Conservation (phyloP, 176 grass and related monocot genomes). For the Triticum dicoccoides region DNA sequence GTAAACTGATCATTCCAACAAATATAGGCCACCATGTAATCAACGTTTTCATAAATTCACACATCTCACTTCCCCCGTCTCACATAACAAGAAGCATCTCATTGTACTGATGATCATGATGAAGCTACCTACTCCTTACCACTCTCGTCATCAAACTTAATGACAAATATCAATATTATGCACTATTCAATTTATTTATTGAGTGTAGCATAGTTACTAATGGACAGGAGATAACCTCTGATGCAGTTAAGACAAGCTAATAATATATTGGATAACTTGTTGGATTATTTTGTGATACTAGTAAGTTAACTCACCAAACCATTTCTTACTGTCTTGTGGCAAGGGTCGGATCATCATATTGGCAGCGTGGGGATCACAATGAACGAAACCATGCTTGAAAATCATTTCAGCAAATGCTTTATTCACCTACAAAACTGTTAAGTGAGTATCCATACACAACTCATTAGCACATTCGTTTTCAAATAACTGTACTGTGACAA, state of each 20-base stretch:
- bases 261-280: neutral
- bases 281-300: neutral
- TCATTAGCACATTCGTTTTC: neutral
- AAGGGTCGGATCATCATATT: constrained; percentile 96
- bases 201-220: neutral
- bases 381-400: constrained; percentile 99
- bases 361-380: constrained; percentile 97
- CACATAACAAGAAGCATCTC: constrained; percentile 1
- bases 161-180: neutral
- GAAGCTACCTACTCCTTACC: neutral
- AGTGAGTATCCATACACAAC: constrained; percentile 7
- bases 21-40: neutral
- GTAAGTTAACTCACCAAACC: constrained; percentile 50
- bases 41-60: neutral
- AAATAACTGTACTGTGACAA: neutral
- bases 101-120: neutral
- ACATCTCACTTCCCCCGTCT: neutral
- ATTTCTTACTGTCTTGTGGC: constrained; percentile 46
- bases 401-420: constrained; percentile 94
- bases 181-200: neutral
- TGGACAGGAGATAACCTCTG: neutral
- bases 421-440: constrained; percentile 56
- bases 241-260: constrained; percentile 7
- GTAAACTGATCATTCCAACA: neutral
- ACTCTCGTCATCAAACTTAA: constrained; percentile 21